These are phyloP conservation scores for Saccharomyces hybrid DNA, from an alignment of 1,139 yeast genomes.

Conservation along the genomic window DNA sequence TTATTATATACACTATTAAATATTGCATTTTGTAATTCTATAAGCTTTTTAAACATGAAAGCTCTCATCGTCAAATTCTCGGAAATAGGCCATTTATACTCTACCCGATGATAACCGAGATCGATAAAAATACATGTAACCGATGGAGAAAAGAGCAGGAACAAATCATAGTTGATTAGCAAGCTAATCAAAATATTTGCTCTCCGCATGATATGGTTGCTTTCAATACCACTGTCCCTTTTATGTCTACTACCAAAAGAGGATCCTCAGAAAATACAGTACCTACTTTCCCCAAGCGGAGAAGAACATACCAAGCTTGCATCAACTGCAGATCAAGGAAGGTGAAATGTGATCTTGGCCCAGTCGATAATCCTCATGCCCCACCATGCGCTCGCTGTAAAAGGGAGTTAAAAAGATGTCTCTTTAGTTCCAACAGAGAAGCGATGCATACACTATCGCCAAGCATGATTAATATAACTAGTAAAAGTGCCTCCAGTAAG, in stretches of 20 bases:
- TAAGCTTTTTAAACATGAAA: not conserved
- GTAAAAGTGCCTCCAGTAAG: not conserved
- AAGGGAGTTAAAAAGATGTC: constrained; percentile 74
- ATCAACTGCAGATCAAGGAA: constrained; percentile 74
- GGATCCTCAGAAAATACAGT: not conserved
- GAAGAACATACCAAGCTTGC: constrained; percentile 75
- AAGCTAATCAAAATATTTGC: not conserved
- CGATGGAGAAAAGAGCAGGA: not conserved
- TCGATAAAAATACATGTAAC: constrained; percentile 1
- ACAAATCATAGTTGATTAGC: not conserved
- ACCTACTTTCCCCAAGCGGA: constrained; percentile 15
- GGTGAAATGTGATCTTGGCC: constrained; percentile 78
- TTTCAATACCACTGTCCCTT: not conserved
- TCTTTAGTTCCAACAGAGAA: constrained; percentile 46
- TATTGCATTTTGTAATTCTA: not conserved
- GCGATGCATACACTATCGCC: constrained; percentile 1
- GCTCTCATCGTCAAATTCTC: not conserved
- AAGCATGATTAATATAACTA: not conserved
- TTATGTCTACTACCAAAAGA: not conserved
- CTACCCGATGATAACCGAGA: constrained; percentile 4
- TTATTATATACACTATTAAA: not conserved
- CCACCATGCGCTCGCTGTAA: constrained; percentile 84
- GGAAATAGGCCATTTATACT: not conserved
- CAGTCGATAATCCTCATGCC: constrained; percentile 59
- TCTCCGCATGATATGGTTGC: not conserved